Conservation (phyloP, 1,284 basidiomycete species). For the Gymnopus androsaceus region DNA sequence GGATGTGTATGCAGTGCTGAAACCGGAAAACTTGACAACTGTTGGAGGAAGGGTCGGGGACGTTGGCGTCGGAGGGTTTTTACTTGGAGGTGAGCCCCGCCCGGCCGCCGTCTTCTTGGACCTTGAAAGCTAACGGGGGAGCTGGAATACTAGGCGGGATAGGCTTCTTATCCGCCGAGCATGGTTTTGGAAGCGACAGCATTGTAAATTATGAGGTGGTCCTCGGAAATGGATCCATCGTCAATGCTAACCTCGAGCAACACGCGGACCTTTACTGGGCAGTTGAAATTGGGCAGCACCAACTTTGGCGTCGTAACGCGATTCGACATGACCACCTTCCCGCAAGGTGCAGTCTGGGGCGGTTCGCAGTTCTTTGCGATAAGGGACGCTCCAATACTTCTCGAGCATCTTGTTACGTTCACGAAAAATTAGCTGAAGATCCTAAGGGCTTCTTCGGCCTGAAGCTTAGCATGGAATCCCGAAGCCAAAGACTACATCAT, state of each 20-base stretch:
- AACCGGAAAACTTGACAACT: constrained; percentile 20
- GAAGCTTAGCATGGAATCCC: constrained; percentile 21
- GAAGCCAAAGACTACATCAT: constrained; percentile 21
- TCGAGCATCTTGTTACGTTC: constrained; percentile 22
- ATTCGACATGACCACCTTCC: constrained; percentile 25
- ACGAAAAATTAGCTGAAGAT: constrained; percentile 18
- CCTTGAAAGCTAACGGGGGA: not conserved
- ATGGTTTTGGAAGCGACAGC: constrained; percentile 26
- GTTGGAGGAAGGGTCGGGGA: constrained; percentile 37
- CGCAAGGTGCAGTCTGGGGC: constrained; percentile 23
- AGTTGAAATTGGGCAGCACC: constrained; percentile 25
- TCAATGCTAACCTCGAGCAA: constrained; percentile 20
- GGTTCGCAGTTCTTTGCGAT: constrained; percentile 22
- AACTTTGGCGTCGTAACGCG: constrained; percentile 28
- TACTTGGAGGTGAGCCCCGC: constrained; percentile 31
- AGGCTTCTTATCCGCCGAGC: constrained; percentile 22
- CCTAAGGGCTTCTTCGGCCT: constrained; percentile 21
- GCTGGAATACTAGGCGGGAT: constrained; percentile 22
- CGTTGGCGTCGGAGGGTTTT: constrained; percentile 38
- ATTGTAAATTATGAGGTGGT: constrained; percentile 26
- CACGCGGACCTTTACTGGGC: constrained; percentile 24
- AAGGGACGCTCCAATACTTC: constrained; percentile 13
- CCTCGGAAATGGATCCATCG: constrained; percentile 22
- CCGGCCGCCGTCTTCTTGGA: not conserved
- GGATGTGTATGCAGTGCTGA: constrained; percentile 21